Percentiles rank a stretch among this genome's conserved stretches.
Conservation (phyloP, 164 flowering plant genomes). For the Warburgia ugandensis region DNA sequence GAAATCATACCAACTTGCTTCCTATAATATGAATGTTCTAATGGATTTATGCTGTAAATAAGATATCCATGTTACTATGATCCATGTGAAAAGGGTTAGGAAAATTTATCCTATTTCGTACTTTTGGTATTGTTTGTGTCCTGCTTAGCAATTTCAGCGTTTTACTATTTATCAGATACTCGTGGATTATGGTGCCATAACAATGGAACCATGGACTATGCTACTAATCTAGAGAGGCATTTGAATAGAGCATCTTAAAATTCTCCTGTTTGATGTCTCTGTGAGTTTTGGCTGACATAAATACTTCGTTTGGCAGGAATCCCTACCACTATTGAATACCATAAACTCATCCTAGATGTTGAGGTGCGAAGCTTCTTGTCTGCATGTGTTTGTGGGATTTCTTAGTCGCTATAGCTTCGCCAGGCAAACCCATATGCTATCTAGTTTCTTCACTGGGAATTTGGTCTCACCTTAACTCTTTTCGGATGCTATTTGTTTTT, state of each 20-base stretch:
- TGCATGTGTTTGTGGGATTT: background rate
- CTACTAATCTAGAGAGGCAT: background rate
- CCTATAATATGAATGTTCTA: too few species aligned
- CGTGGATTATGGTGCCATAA: too few species aligned
- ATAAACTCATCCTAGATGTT: constrained; percentile 88
- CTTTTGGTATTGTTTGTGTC: too few species aligned
- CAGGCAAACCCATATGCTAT: background rate
- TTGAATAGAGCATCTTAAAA: background rate
- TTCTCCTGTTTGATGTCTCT: background rate
- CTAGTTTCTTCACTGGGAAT: background rate
- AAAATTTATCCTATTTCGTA: too few species aligned
- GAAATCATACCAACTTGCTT: background rate
- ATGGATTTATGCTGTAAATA: background rate
- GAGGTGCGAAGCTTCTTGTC: constrained; percentile 43
- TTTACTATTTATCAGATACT: too few species aligned
- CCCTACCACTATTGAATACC: constrained; percentile 96
- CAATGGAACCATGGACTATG: background rate
- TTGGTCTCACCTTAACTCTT: too few species aligned
- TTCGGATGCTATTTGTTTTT: background rate
- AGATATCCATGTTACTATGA: background rate
- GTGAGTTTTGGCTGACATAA: background rate
- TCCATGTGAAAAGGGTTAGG: background rate
- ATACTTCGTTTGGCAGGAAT: constrained; percentile 43
- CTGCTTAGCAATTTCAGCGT: too few species aligned
- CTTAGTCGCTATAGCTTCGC: background rate